Evolutionary conservation across 768 basidiomycete genomes (phyloP), one percentile per base, ranked within the genome.

Genomic region (Tylopilus balloui): DNA sequence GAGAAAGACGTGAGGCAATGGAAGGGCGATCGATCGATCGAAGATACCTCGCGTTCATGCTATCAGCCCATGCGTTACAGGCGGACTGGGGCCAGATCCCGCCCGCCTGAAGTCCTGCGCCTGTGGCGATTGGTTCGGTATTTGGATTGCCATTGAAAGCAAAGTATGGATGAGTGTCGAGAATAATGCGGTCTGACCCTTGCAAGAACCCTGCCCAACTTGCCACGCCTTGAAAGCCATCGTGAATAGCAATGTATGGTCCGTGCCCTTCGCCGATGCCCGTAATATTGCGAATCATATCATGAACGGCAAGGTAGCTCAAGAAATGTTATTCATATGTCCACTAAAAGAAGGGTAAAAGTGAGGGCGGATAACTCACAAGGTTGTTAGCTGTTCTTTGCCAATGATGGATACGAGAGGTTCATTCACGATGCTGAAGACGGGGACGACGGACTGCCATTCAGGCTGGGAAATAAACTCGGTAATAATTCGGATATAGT

Each of bases 381-480:
- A 89, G 43, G 77, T 70, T 14, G 76, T 74, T 12, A 88, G 60
- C 29, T 72, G 65, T 32, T 76, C 69, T 49, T 68, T 59, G 3
- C 86, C 86, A 45, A 89, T 82, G 5, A 69, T 68, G 6, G 61
- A 56, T 28, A 78, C 50, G 25, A 77, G 65, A 2, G 83, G 73
- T 65, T 88, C 86, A 54, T 87, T 87, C 11, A 86, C 60, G 42
- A 86, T 79, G 19, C 81, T 80, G 56, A 83, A 81, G 46, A 80
- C 63, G 12, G 75, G 75, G 31, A 85, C 70, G 10, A 90, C 77
- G 47, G 84, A 71, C 48, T 69, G 71, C 72, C 86, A 90, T 58
- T 80, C 73, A 56, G 84, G 79, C 64, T 91, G 87, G 3, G 80
- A 78, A 64, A 94, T 83, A 72, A 94, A 95, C 69, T 88, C 84